Percentiles rank a stretch among this genome's conserved stretches.
phyloP scores from a whole-genome alignment of 225 moss, liverwort and hornwort genomes.

The Pseudisothecium myosuroides region DNA sequence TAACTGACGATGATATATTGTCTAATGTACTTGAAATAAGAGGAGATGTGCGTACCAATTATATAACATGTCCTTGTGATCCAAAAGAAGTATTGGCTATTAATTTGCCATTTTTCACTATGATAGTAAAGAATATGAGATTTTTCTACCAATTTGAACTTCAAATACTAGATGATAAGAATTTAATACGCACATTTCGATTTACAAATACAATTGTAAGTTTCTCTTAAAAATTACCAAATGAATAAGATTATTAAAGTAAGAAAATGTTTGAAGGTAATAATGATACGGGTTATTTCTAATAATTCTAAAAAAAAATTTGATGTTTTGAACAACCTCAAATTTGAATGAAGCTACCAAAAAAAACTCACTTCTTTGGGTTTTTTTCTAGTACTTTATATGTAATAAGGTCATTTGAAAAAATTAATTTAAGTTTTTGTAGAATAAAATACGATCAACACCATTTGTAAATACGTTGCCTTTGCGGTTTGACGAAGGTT shows the following conservation, averaged over 20 bases:
- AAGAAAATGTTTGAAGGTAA: no score
- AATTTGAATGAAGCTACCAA: neutral
- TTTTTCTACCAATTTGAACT: slow-evolving; percentile 71
- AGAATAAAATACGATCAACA: neutral
- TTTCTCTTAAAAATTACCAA: neutral
- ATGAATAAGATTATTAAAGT: no score
- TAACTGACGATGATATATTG: slow-evolving; percentile 42
- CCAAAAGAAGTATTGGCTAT: slow-evolving; percentile 53
- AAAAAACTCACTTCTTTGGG: neutral
- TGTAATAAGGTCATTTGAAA: neutral
- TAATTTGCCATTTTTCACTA: slow-evolving; percentile 54
- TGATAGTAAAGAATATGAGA: slow-evolving; percentile 73
- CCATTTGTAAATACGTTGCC: neutral
- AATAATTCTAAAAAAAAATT: neutral
- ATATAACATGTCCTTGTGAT: slow-evolving; percentile 52
- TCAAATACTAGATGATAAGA: slow-evolving; percentile 62
- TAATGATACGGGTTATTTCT: neutral
- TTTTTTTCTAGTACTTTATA: neutral
- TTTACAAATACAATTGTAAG: slow-evolving; percentile 30
- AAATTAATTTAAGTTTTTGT: neutral
- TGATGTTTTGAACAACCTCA: neutral
- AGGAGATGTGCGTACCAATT: slow-evolving; percentile 54
- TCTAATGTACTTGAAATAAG: slow-evolving; percentile 53
- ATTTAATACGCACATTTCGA: slow-evolving; percentile 30
- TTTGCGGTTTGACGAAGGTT: neutral